These are phyloP conservation scores for Coniochaeta ligniaria DNA, from an alignment of 2,329 filamentous ascomycete genomes.

Conservation along the genomic window DNA sequence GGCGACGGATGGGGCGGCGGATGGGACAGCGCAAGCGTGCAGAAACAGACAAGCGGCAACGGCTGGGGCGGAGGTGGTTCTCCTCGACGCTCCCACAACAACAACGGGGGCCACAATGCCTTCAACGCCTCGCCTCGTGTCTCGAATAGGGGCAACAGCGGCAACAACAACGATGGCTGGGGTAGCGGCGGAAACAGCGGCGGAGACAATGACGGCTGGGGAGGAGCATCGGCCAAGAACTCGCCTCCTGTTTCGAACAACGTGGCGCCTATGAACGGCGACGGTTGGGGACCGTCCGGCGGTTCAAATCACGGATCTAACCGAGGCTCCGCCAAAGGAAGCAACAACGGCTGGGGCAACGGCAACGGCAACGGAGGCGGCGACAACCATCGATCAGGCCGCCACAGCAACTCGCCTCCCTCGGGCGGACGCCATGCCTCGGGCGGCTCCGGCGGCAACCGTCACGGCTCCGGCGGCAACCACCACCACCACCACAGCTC, in stretches of 20 bases:
- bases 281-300: not conserved
- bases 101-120: not conserved
- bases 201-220: not conserved
- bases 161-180: not conserved
- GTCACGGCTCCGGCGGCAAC: no score
- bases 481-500: not conserved
- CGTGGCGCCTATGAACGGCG: not conserved
- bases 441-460: not conserved
- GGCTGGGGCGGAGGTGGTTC: not conserved
- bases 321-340: not conserved
- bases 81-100: not conserved
- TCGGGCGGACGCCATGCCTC: not conserved
- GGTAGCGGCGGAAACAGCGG: constrained; percentile 1
- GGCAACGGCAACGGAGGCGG: not conserved
- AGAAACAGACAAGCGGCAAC: constrained; percentile 3
- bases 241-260: not conserved
- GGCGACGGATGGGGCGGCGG: constrained; percentile 1
- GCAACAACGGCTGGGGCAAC: constrained; percentile 1
- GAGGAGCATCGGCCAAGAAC: not conserved
- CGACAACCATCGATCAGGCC: not conserved
- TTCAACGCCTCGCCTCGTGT: not conserved
- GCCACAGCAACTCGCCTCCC: constrained; percentile 1
- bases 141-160: not conserved
- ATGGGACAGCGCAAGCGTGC: constrained; percentile 3
- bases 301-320: not conserved